Evolutionary conservation across 2,329 filamentous ascomycete species (phyloP).

Genomic region (Sphaerostilbella broomeana): DNA sequence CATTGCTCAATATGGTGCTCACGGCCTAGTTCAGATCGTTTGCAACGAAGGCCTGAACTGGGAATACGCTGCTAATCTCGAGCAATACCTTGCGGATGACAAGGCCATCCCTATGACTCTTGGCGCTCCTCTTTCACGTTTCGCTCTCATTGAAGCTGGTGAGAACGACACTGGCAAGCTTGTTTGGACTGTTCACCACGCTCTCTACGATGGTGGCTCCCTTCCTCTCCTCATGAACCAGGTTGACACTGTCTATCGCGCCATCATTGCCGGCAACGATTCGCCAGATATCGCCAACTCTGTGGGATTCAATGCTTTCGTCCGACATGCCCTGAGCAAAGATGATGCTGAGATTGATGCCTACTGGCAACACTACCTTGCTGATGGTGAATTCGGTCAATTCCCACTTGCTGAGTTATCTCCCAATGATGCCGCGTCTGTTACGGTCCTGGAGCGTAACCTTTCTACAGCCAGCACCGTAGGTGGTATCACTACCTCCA

Average conservation of each 20-base stretch:
- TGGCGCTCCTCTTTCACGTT: neutral
- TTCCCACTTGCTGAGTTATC: too few species aligned
- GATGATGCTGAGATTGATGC: neutral
- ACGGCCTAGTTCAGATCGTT: slow-evolving; percentile 42
- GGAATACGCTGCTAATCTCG: neutral
- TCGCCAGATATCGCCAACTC: too few species aligned
- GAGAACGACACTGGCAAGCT: neutral
- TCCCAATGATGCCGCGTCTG: too few species aligned
- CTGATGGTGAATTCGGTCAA: neutral
- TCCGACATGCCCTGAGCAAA: neutral
- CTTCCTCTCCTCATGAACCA: slow-evolving; percentile 1
- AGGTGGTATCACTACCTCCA: neutral
- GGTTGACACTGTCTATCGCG: neutral
- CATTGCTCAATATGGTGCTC: slow-evolving; percentile 15
- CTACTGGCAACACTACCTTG: neutral
- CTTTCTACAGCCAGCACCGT: too few species aligned
- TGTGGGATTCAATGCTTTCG: slow-evolving; percentile 1
- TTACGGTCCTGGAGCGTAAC: too few species aligned
- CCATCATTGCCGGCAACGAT: too few species aligned
- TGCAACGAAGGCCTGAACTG: slow-evolving; percentile 20
- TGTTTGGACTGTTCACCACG: slow-evolving; percentile 4
- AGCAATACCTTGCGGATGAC: neutral
- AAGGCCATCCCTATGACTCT: neutral
- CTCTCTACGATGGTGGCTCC: slow-evolving; percentile 1
- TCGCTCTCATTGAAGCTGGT: neutral